Evolutionary conservation across 2,329 filamentous ascomycete genomes (phyloP).

Genomic region (Cercospora zeina): DNA sequence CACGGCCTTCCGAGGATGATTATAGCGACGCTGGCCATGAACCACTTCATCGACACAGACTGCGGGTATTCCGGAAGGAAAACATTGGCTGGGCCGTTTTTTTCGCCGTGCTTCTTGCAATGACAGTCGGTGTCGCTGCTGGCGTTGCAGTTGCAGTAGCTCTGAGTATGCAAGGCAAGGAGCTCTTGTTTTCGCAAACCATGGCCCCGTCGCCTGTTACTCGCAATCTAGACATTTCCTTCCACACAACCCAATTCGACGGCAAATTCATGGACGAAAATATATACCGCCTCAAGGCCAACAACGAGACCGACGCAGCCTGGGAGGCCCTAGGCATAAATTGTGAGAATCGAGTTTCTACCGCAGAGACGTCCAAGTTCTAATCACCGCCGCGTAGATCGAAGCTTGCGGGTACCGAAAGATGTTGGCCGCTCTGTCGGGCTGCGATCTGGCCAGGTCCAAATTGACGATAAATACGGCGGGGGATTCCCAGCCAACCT

Average conservation of each 20-base stretch:
- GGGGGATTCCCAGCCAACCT: constrained; percentile 62
- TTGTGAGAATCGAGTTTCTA: constrained; percentile 45
- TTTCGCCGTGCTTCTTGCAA: constrained; percentile 15
- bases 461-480: constrained; percentile 57
- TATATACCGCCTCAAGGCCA: constrained; percentile 52
- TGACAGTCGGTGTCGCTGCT: constrained; percentile 23
- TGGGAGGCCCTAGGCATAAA: constrained; percentile 57
- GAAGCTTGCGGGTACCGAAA: constrained; percentile 18
- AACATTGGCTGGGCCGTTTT: constrained; percentile 24
- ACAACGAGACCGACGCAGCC: constrained; percentile 54
- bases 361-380: constrained; percentile 27
- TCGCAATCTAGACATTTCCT: constrained; percentile 24
- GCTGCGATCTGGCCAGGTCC: constrained; percentile 56
- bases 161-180: constrained; percentile 8
- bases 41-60: not conserved
- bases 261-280: constrained; percentile 58
- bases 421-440: constrained; percentile 45
- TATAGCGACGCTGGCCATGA: constrained; percentile 22
- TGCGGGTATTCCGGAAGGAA: constrained; percentile 12
- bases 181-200: not conserved
- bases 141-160: constrained; percentile 20
- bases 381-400: constrained; percentile 4
- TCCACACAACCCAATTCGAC: constrained; percentile 49
- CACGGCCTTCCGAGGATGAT: constrained; percentile 19
- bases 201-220: constrained; percentile 24